Base-by-base conservation (phyloP, 192 early-diverging fungal genomes). In the Coemansia sp. region DNA sequence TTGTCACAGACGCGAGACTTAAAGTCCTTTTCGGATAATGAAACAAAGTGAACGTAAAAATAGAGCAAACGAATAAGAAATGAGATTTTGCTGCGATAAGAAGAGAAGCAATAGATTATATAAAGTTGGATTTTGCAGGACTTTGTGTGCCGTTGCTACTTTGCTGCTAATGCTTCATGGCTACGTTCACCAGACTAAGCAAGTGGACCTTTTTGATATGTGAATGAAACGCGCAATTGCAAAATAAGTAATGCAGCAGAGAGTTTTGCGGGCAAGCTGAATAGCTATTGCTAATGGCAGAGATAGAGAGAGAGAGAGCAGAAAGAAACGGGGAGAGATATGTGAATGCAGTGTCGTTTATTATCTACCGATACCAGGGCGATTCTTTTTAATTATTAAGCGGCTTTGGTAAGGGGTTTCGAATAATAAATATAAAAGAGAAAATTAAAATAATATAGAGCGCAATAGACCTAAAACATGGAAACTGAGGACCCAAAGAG, bases 361-460 rank as follows among this genome's bases (percentile, higher is more conserved):
- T 52, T 52, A 25, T 52, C 49, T 25, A 52, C 49, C 49, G 23
- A 25, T 52, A 52, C 49, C 49, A 52, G 25, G 23, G 22, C 22
- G 49, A 25, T 20, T 52, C 25, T 52, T 29, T 48, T 52, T 52
- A 25, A 45, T 25, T 61, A 61, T 61, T 61, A 20, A 41, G 45
- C 59, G 20, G 14, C 59, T 25, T 45, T 52, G 49, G 49, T 14
- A 52, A 52, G 49, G 23, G 49, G 48, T 52, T 25, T 20, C 36
- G n/a, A 60, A 43, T 17, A 50, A 62, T 36, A 57, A 20, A 62
- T 29, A 35, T 9, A 49, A 46, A 34, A 62, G 60, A 40, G 29
- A 17, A 55, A 14, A 36, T 43, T 35, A 65, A 49, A 56, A 65
- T 23, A 32, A 65, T 55, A 55, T 23, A 42, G 22, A 53, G 19